Evolutionary conservation across 2,329 filamentous ascomycete species (phyloP).

Genomic region (Dothideomycetes sp.): DNA sequence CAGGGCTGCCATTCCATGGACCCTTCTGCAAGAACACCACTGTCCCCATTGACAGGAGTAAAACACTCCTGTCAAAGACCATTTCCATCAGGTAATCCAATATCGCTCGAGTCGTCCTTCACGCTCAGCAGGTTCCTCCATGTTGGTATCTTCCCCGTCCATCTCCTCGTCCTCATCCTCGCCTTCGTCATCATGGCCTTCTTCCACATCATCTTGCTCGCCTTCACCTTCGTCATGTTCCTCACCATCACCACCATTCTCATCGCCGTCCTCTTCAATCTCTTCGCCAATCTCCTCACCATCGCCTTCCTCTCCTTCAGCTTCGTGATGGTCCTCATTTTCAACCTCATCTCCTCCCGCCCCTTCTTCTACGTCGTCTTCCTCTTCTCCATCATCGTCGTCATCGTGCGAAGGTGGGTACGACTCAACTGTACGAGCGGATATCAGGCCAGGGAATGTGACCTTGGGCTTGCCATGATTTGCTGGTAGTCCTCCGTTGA

Average conservation of each 20-base stretch:
- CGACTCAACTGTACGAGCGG: slow-evolving; percentile 7
- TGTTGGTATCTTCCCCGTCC: background rate
- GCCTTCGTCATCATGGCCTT: slow-evolving; percentile 1
- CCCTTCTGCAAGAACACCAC: too few relatives aligned
- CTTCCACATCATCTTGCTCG: background rate
- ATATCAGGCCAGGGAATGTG: slow-evolving; percentile 10
- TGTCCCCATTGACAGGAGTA: too few relatives aligned
- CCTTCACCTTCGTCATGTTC: slow-evolving; percentile 12
- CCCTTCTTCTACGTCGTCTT: slow-evolving; percentile 9
- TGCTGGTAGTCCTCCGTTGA: slow-evolving; percentile 16
- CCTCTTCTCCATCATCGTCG: slow-evolving; percentile 12
- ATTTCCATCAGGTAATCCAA: background rate
- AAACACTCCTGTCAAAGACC: too few relatives aligned
- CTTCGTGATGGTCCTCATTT: slow-evolving; percentile 15
- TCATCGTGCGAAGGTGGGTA: too few relatives aligned
- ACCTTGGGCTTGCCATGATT: background rate
- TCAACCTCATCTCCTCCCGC: slow-evolving; percentile 14
- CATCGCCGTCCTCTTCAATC: slow-evolving; percentile 17
- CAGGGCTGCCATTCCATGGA: too few relatives aligned
- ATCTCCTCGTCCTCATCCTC: background rate
- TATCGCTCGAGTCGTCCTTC: background rate
- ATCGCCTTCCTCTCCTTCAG: slow-evolving; percentile 14
- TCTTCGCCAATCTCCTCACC: slow-evolving; percentile 14
- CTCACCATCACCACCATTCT: slow-evolving; percentile 18
- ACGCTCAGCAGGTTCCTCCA: too few relatives aligned